phyloP scores from a whole-genome alignment of 345 rosid genomes.

The Eucalyptus melliodora region DNA sequence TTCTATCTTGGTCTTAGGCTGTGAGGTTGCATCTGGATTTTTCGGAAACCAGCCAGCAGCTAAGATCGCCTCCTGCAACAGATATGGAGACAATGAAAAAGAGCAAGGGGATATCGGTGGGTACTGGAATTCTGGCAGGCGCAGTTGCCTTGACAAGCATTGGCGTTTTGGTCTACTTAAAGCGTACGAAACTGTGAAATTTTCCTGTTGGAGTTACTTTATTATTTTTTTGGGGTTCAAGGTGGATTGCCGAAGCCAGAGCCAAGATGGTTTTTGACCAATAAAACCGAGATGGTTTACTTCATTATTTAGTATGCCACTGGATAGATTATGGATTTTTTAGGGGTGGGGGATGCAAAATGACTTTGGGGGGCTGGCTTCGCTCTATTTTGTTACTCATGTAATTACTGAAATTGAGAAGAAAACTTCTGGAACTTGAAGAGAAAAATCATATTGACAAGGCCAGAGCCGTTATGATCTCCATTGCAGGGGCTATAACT shows the following conservation, averaged over 20 bases:
- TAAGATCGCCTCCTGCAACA: not conserved
- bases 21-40: slow-evolving; percentile 70
- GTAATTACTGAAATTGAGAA: not conserved
- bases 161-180: slow-evolving; percentile 50
- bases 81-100: not conserved
- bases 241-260: not conserved
- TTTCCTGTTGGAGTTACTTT: not conserved
- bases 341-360: not conserved
- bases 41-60: slow-evolving; percentile 18
- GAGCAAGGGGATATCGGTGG: slow-evolving; percentile 15
- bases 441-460: not conserved
- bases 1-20: slow-evolving; percentile 19
- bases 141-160: slow-evolving; percentile 58
- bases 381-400: not conserved
- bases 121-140: slow-evolving; percentile 39
- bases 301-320: not conserved
- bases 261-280: not conserved
- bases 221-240: not conserved
- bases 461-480: not conserved
- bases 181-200: slow-evolving; percentile 45
- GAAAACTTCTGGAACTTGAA: not conserved
- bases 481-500: not conserved
- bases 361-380: not conserved
- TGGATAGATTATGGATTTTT: not conserved
- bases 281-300: not conserved